A percentile compares a stretch with the other conserved stretches of the same genome.
Conservation (phyloP, 2,329 filamentous ascomycete species). For the Botrytis medusae region DNA sequence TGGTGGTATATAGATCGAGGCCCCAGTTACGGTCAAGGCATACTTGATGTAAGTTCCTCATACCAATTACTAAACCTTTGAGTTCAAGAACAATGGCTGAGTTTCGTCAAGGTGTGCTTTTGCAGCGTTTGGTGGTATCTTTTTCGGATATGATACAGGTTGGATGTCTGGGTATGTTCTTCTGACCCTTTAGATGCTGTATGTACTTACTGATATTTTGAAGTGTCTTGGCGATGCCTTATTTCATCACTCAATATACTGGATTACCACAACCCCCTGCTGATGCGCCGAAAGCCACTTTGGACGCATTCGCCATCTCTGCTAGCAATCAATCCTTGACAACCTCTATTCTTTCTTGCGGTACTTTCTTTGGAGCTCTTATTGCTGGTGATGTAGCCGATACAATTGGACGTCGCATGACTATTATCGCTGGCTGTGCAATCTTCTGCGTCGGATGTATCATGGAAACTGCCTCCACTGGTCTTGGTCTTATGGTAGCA, state of each 20-base stretch:
- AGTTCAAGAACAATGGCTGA: background rate
- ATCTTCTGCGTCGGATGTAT: conserved; percentile 69
- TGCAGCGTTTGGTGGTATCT: conserved; percentile 57
- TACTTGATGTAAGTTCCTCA: conserved; percentile 14
- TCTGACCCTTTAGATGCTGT: no score
- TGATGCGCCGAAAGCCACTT: conserved; percentile 5
- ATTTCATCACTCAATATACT: conserved; percentile 32
- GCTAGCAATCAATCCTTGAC: conserved; percentile 59
- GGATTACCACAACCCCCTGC: conserved; percentile 12
- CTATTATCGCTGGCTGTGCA: conserved; percentile 58
- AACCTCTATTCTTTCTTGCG: conserved; percentile 67
- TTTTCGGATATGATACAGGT: conserved; percentile 69
- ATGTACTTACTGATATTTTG: background rate
- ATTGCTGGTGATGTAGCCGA: conserved; percentile 78
- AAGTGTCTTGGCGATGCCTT: conserved; percentile 30
- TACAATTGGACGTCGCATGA: conserved; percentile 68
- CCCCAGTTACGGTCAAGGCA: conserved; percentile 18
- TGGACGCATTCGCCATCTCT: conserved; percentile 41
- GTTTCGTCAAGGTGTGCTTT: conserved; percentile 54
- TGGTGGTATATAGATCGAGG: conserved; percentile 8
- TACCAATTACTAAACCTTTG: background rate
- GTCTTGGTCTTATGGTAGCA: conserved; percentile 46
- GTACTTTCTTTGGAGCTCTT: conserved; percentile 78
- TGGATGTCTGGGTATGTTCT: conserved; percentile 52
- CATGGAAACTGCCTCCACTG: conserved; percentile 62